These are phyloP conservation scores for Eutrema yunnanense DNA, from an alignment of 345 rosid genomes.

Conservation along the genomic window DNA sequence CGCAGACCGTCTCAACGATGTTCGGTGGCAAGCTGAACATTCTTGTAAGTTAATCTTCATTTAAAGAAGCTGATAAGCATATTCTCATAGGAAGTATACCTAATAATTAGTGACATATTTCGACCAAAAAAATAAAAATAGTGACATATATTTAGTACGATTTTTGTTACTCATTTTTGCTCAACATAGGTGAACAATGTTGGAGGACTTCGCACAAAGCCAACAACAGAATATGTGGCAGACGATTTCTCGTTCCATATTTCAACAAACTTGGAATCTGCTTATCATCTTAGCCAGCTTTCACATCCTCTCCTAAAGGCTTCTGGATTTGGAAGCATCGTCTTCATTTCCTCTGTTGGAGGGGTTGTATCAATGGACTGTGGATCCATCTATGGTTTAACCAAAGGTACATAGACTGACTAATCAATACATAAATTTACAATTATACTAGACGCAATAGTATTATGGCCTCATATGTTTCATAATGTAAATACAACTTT, in stretches of 20 bases:
- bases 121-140: too few species aligned
- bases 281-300: slow-evolving; percentile 13
- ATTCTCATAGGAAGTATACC: background rate
- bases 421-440: too few species aligned
- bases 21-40: slow-evolving; percentile 1
- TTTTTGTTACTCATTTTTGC: background rate
- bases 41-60: background rate
- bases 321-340: slow-evolving; percentile 8
- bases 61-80: background rate
- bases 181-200: slow-evolving; percentile 9
- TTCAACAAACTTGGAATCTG: slow-evolving; percentile 14
- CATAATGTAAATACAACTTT: background rate
- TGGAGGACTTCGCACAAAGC: background rate
- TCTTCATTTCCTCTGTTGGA: background rate
- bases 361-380: slow-evolving; percentile 2
- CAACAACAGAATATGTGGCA: background rate
- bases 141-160: too few species aligned
- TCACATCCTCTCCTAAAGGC: slow-evolving; percentile 20
- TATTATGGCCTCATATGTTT: too few species aligned
- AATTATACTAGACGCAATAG: too few species aligned
- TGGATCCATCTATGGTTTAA: slow-evolving; percentile 14
- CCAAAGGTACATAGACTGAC: background rate
- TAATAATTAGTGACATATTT: background rate
- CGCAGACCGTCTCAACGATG: background rate
- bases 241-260: slow-evolving; percentile 4